phyloP scores from a whole-genome alignment of 306 rosid species.

The Gastrolobium villosum region DNA sequence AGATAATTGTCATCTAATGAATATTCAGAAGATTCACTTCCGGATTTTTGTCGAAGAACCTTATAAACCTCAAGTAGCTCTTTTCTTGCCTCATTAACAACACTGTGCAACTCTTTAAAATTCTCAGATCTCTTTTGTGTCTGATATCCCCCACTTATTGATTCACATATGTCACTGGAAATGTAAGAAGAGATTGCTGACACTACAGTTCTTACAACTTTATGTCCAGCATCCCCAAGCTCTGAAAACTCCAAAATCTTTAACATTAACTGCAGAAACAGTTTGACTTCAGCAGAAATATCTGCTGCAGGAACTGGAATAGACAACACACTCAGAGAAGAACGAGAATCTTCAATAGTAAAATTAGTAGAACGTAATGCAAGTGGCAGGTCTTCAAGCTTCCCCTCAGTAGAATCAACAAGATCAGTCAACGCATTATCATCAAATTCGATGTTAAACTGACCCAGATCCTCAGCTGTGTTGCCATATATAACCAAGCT shows the following conservation, averaged over 20 bases:
- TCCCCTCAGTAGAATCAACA: slow-evolving; percentile 85
- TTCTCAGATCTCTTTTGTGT: slow-evolving; percentile 57
- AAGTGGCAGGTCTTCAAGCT: slow-evolving; percentile 90
- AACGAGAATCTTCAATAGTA: slow-evolving; percentile 68
- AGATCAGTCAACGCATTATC: slow-evolving; percentile 89
- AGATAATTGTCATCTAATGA: slow-evolving; percentile 55
- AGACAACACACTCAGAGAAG: slow-evolving; percentile 69
- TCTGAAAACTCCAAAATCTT: slow-evolving; percentile 74
- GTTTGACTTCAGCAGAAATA: slow-evolving; percentile 76
- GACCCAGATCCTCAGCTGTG: slow-evolving; percentile 98
- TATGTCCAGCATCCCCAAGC: slow-evolving; percentile 68
- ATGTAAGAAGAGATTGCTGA: slow-evolving; percentile 79
- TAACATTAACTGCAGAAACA: slow-evolving; percentile 73
- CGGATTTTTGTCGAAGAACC: slow-evolving; percentile 52
- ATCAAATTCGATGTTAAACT: slow-evolving; percentile 90
- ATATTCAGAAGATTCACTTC: slow-evolving; percentile 57
- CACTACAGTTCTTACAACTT: slow-evolving; percentile 71
- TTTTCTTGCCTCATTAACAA: slow-evolving; percentile 66
- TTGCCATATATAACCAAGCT: slow-evolving; percentile 95
- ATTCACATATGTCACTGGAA: slow-evolving; percentile 59
- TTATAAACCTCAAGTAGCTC: slow-evolving; percentile 77
- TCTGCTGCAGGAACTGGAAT: slow-evolving; percentile 73
- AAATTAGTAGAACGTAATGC: slow-evolving; percentile 75
- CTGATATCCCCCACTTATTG: slow-evolving; percentile 54
- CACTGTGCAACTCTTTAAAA: slow-evolving; percentile 61